Base-by-base conservation (phyloP, 2,329 filamentous ascomycete species). In the Taxawa tesnikishii region DNA sequence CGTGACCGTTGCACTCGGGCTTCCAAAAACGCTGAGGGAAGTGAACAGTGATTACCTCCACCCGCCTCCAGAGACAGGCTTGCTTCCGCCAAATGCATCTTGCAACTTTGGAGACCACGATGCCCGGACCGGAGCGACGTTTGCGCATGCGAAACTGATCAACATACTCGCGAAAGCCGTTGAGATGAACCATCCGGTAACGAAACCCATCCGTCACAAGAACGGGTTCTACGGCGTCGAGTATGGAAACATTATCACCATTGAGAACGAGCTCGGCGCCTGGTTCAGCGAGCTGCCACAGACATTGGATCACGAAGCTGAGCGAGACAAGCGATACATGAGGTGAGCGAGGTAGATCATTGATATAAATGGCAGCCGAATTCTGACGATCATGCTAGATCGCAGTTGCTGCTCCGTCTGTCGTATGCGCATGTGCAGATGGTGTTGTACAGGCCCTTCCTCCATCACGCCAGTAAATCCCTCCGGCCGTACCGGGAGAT, bases 381-480 rank as follows among this genome's bases (percentile, higher is more conserved):
- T 3, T 23, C 19, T n/a, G 19, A n/a, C 19, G 19, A 8, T 3
- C 8, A 23, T n/a, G 19, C 19, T 10, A 15, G 23, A 8, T 40
- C 38, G 3, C 43, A 45, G 24, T 30, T 45, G 8, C 36, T 41
- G 11, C 39, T 46, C 6, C 42, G 43, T 4, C 29, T 46, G 11
- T 36, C 36, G 19, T 40, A 41, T 29, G 39, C 38, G 6, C 34
- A 39, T 11, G 42, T 43, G 3, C 43, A 45, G 28, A 34, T 43
- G 36, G 31, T 40, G 2, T 31, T 46, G 3, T 46, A 46, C 29
- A 37, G 43, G 4, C 43, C 43, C 3, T 46, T 46, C 36, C 32
- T 46, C 2, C 42, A 45, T 24, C 40, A 45, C 26, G 38, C 42
- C 5, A 29, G 36, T 3, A 32, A 37, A 16, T 28, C 32, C 23